Evolutionary conservation across 1,284 basidiomycete genomes (phyloP), one percentile per base, ranked within the genome.

Genomic region (Lignosus rhinocerotis): DNA sequence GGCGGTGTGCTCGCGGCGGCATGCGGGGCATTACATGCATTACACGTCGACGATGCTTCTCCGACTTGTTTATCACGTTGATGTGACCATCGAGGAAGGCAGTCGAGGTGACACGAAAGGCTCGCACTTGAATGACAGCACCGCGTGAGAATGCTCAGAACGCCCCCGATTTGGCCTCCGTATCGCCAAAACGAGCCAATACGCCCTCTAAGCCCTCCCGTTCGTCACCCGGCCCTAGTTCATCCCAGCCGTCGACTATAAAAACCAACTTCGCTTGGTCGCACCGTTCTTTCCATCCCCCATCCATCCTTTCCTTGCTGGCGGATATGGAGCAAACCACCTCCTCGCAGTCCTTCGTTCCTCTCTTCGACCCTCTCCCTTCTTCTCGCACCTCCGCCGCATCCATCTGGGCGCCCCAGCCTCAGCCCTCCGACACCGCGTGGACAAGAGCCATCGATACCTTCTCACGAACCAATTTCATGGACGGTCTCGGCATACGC

Each of bases 401-500:
- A 32, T 90, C 88, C 55, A 90, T 91, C 63, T 91, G 88, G 88
- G 88, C 88, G 2, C 88, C 88, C 12, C 87, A 86, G 67, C 86
- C 87, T 12, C 86, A 88, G 70, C 80, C 81, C 6, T 79, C 81
- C 31, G 86, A 86, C 36, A 72, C 76, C 16, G 80, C 83, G 12
- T 90, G 88, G 88, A 84, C 87, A 16, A 78, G 77, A 60, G 75
- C 84, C 39, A 73, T 87, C 41, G 84, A 87, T 62, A 75, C 84
- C 2, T 86, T 85, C 68, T 80, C 80, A 50, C 78, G 79, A 51
- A 78, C 75, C 42, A 75, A 77, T 14, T 80, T 82, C 60, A 75
- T 72, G 34, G 55, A 60, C 53, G 52, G 39, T 30, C 43, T 36
- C 48, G 42, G 61, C 44, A 17, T 9, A 36, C 62, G 55, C 32